A percentile compares a stretch with the other conserved stretches of the same genome.
phyloP scores from a whole-genome alignment of 352 stramenopile species.

The Pythium aquatile region DNA sequence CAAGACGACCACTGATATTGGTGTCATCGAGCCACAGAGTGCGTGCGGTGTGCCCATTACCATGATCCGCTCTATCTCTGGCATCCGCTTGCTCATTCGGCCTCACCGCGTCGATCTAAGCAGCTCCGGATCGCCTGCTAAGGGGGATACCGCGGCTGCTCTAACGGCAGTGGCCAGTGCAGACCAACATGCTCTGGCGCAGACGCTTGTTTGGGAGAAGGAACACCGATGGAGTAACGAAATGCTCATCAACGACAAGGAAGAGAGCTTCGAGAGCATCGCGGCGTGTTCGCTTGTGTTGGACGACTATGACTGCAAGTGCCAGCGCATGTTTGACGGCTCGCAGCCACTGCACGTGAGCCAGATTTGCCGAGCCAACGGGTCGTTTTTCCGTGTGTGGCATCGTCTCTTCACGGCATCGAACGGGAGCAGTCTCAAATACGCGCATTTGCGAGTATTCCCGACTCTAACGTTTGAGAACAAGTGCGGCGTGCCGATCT shows the following conservation, averaged over 20 bases:
- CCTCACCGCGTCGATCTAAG: conserved; percentile 32
- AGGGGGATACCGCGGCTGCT: not conserved
- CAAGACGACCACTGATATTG: conserved; percentile 56
- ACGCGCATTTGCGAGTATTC: conserved; percentile 62
- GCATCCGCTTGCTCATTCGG: conserved; percentile 62
- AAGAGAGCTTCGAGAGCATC: conserved; percentile 54
- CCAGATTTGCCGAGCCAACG: conserved; percentile 67
- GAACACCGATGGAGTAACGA: conserved; percentile 84
- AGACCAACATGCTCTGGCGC: not conserved
- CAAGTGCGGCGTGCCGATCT: conserved; percentile 68
- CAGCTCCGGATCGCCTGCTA: not conserved
- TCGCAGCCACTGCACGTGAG: conserved; percentile 69
- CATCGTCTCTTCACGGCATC: conserved; percentile 62
- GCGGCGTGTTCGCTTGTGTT: conserved; percentile 66
- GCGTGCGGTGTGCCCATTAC: conserved; percentile 68
- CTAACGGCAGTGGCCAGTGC: not conserved
- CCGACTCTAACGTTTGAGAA: conserved; percentile 76
- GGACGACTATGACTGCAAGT: conserved; percentile 73
- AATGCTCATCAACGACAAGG: conserved; percentile 67
- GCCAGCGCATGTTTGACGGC: conserved; percentile 77
- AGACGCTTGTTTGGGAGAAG: conserved; percentile 23
- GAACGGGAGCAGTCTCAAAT: conserved; percentile 63
- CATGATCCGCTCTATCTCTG: conserved; percentile 51
- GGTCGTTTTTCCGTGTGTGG: conserved; percentile 67
- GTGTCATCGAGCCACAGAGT: conserved; percentile 59